Evolutionary conservation across 495 filamentous ascomycete genomes (phyloP).

Genomic region (Aspergillus homomorphus): DNA sequence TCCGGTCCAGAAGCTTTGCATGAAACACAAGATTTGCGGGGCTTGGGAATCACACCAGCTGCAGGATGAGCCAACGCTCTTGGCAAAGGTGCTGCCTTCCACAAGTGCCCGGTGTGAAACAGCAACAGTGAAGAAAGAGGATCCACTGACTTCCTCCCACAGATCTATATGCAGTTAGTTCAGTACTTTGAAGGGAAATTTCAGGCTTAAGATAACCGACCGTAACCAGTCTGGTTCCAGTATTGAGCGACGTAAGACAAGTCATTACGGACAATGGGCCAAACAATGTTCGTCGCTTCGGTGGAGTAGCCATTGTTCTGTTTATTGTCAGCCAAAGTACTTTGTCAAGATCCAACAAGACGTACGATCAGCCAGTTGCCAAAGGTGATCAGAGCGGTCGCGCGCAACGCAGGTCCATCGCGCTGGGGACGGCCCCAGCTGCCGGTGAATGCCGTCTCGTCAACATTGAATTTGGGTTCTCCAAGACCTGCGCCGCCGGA

Average conservation of each 20-base stretch:
- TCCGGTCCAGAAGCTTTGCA: conserved; percentile 64
- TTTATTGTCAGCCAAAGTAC: not conserved
- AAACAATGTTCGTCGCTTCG: conserved; percentile 39
- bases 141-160: conserved; percentile 67
- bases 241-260: conserved; percentile 67
- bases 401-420: conserved; percentile 68
- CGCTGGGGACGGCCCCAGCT: conserved; percentile 69
- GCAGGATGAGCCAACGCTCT: conserved; percentile 37
- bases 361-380: conserved; percentile 37
- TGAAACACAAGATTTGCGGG: conserved; percentile 59
- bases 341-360: conserved; percentile 10
- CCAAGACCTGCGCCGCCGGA: conserved; percentile 42
- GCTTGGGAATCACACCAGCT: conserved; percentile 50
- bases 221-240: conserved; percentile 65
- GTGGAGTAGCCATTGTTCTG: conserved; percentile 30
- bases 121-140: conserved; percentile 58
- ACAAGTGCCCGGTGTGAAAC: conserved; percentile 57
- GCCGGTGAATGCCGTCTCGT: conserved; percentile 58
- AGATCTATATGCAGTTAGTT: conserved; percentile 43
- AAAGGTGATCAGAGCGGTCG: conserved; percentile 54
- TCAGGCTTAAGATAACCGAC: conserved; percentile 9
- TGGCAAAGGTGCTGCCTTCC: conserved; percentile 58
- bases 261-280: conserved; percentile 65
- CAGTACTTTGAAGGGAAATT: not conserved
- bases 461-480: conserved; percentile 51